These are phyloP conservation scores for Margaritispora aquatica DNA, from an alignment of 495 filamentous ascomycete species.

Conservation along the genomic window DNA sequence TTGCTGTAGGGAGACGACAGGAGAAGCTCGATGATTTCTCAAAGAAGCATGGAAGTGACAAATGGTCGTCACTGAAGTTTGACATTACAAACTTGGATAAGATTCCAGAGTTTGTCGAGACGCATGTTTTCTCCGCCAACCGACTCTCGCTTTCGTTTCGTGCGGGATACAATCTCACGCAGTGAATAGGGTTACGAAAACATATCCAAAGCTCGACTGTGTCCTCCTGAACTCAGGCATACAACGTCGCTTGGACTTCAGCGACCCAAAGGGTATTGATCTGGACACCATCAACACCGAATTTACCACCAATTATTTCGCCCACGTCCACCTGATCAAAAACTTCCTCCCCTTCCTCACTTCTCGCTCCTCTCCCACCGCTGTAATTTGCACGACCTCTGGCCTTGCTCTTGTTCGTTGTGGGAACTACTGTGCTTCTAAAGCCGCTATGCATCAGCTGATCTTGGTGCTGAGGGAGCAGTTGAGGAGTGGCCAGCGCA, in stretches of 20 bases:
- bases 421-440: constrained; percentile 39
- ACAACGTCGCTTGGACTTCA: constrained; percentile 44
- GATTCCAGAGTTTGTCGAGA: not conserved
- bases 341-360: constrained; percentile 52
- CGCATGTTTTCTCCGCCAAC: not conserved
- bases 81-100: constrained; percentile 45
- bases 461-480: constrained; percentile 46
- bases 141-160: no score
- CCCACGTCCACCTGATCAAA: constrained; percentile 46
- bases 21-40: constrained; percentile 52
- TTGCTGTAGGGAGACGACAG: constrained; percentile 49
- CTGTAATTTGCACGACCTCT: constrained; percentile 29
- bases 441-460: constrained; percentile 41
- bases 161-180: not conserved
- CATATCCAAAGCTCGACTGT: constrained; percentile 44
- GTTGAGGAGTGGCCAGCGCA: constrained; percentile 36
- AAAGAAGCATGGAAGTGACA: constrained; percentile 35
- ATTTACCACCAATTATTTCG: constrained; percentile 52
- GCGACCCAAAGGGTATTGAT: constrained; percentile 45
- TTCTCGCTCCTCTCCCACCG: constrained; percentile 25
- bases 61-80: constrained; percentile 39
- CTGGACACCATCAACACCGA: constrained; percentile 41
- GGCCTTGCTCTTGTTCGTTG: constrained; percentile 37
- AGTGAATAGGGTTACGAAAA: constrained; percentile 8
- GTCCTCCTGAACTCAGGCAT: constrained; percentile 41